phyloP scores from a whole-genome alignment of 495 filamentous ascomycete species.

The Penicillium malachiteum region DNA sequence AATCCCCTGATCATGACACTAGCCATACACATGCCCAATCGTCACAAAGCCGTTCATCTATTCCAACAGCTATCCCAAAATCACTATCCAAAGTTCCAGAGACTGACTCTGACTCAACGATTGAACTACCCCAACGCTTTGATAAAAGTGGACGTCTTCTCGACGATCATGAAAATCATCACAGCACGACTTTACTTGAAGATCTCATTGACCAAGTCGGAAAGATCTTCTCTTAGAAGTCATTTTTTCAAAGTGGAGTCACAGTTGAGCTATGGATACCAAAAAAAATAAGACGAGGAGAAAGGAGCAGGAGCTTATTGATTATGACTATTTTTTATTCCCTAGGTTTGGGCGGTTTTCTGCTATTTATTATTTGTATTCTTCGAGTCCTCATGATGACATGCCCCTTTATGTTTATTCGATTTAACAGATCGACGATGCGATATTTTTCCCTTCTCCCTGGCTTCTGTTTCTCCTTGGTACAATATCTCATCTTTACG shows the following conservation, averaged over 20 bases:
- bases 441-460: too few species aligned
- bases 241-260: not conserved
- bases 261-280: too few species aligned
- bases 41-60: conserved; percentile 2
- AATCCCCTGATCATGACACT: not conserved
- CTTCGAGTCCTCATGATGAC: too few species aligned
- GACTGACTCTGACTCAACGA: conserved; percentile 46
- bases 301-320: too few species aligned
- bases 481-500: too few species aligned
- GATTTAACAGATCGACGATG: too few species aligned
- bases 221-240: not conserved
- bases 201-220: conserved; percentile 24
- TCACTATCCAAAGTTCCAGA: conserved; percentile 11
- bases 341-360: too few species aligned
- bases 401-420: too few species aligned
- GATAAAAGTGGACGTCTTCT: conserved; percentile 58
- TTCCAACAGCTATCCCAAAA: conserved; percentile 2
- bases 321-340: too few species aligned
- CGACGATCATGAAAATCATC: not conserved
- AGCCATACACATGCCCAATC: conserved; percentile 2
- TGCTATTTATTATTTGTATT: too few species aligned
- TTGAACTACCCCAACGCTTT: conserved; percentile 65
- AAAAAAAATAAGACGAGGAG: too few species aligned
- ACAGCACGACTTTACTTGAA: conserved; percentile 20
- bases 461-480: too few species aligned